Base-by-base conservation (phyloP, 192 early-diverging fungal genomes). In the Coemansia sp. region DNA sequence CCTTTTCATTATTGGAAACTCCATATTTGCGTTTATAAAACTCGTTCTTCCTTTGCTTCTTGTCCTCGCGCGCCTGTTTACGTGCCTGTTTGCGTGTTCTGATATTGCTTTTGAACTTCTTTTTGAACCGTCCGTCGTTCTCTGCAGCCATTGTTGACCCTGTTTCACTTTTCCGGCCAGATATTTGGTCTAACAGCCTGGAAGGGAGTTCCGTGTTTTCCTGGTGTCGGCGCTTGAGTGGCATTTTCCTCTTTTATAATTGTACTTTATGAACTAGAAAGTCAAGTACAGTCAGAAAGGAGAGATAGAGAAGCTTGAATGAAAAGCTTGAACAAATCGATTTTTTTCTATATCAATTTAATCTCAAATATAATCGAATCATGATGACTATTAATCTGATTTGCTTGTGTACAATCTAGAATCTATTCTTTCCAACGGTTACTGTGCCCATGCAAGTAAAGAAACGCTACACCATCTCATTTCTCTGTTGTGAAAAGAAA, bases 51-150 rank as follows among this genome's bases (percentile, higher is more conserved):
- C 78, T 67, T 45, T 85, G 68, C 72, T 85, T 85, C 48, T 85
- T 85, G 11, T 77, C 75, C 13, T 65, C 62, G n/a, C 83, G 78
- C n/a, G 69, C 72, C 46, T 80, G 78, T 63, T 85, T 85, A 40
- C 83, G 77, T 13, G 69, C 75, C 32, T 63, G 41, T 52, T 85
- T 85, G 48, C 83, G 77, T 5, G 72, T 40, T 61, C 46, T 64
- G 43, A 67, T 61, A 0, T 61, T 57, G 67, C 63, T 71, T 58
- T 83, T 83, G 22, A 62, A 68, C 45, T 66, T 65, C 52, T 83
- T 83, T 21, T 62, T 71, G 52, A 67, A 83, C 67, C 76, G 72
- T 21, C 68, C 57, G 21, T 77, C 67, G 48, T 63, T 58, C 1
- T 54, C 59, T 8, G 56, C 61, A 0, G 18, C 54, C 8, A 37